Conservation (phyloP, 2,329 filamentous ascomycete genomes). For the Pseudogymnoascus sp. region DNA sequence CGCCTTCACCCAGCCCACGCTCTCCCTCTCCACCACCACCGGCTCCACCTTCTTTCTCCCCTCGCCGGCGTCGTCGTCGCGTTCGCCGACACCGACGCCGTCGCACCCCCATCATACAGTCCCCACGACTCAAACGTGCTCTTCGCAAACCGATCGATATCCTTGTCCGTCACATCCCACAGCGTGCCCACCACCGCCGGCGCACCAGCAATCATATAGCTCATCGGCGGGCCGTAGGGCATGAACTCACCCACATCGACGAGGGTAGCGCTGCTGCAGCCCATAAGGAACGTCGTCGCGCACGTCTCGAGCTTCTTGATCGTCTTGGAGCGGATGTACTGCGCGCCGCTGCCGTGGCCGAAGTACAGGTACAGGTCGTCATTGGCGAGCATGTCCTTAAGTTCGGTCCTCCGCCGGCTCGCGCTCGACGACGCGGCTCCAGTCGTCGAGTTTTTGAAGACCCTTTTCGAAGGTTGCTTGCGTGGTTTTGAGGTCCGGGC, state of each 20-base stretch:
- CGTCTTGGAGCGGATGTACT: conserved; percentile 83
- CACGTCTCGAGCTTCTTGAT: conserved; percentile 73
- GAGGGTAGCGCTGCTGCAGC: conserved; percentile 80
- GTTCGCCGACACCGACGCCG: conserved; percentile 21
- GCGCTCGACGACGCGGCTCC: conserved; percentile 63
- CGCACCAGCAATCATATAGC: conserved; percentile 82
- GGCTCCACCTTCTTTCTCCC: conserved; percentile 26
- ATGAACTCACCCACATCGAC: conserved; percentile 81
- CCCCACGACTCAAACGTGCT: conserved; percentile 82
- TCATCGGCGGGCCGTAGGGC: conserved; percentile 81
- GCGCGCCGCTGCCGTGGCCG: conserved; percentile 88
- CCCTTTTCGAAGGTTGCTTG: conserved; percentile 65
- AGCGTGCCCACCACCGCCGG: conserved; percentile 86
- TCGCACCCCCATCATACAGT: conserved; percentile 36
- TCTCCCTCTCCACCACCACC: conserved; percentile 26
- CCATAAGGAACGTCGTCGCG: conserved; percentile 83
- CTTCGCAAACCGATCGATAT: conserved; percentile 88
- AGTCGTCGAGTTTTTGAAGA: conserved; percentile 59
- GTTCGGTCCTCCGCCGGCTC: conserved; percentile 70
- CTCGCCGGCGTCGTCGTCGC: conserved; percentile 28
- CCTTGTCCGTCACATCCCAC: conserved; percentile 97
- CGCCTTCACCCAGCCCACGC: conserved; percentile 67
- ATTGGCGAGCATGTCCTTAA: conserved; percentile 58
- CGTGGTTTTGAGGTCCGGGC: conserved; percentile 73
- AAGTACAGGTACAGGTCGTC: conserved; percentile 84